Evolutionary conservation across 805 yeast species (phyloP).

Genomic region (Priceomyces castillae): DNA sequence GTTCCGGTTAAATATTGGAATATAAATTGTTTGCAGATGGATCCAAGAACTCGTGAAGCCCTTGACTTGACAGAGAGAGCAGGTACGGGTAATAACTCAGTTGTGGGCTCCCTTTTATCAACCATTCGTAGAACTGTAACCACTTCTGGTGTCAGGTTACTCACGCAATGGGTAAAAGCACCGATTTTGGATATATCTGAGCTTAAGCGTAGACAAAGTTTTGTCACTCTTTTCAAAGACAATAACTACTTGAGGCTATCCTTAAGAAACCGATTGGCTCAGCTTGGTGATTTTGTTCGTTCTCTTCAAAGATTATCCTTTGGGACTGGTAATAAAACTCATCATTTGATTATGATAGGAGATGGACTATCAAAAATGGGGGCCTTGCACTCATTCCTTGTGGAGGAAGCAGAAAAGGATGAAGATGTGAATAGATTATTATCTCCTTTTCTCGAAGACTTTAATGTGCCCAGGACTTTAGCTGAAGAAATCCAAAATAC

Average conservation of each 20-base stretch:
- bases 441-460: conserved; percentile 19
- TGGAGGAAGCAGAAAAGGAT: conserved; percentile 12
- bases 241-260: conserved; percentile 18
- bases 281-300: conserved; percentile 56
- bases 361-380: conserved; percentile 27
- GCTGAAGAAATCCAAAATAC: conserved; percentile 40
- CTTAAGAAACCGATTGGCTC: conserved; percentile 36
- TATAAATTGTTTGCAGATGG: conserved; percentile 66
- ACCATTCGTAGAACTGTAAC: conserved; percentile 74
- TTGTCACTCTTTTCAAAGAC: conserved; percentile 30
- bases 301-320: conserved; percentile 52
- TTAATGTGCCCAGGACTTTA: conserved; percentile 39
- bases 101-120: conserved; percentile 69
- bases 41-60: conserved; percentile 73
- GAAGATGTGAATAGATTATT: conserved; percentile 22
- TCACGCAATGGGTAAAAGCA: conserved; percentile 77
- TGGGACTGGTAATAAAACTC: conserved; percentile 31
- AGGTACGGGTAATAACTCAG: conserved; percentile 44
- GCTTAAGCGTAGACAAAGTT: conserved; percentile 49
- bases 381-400: conserved; percentile 18
- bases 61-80: conserved; percentile 65
- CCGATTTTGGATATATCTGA: conserved; percentile 65
- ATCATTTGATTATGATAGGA: conserved; percentile 29
- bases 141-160: conserved; percentile 73
- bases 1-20: conserved; percentile 60